Evolutionary conservation across 768 basidiomycete genomes (phyloP).

Genomic region (Hygrocybe punicea): DNA sequence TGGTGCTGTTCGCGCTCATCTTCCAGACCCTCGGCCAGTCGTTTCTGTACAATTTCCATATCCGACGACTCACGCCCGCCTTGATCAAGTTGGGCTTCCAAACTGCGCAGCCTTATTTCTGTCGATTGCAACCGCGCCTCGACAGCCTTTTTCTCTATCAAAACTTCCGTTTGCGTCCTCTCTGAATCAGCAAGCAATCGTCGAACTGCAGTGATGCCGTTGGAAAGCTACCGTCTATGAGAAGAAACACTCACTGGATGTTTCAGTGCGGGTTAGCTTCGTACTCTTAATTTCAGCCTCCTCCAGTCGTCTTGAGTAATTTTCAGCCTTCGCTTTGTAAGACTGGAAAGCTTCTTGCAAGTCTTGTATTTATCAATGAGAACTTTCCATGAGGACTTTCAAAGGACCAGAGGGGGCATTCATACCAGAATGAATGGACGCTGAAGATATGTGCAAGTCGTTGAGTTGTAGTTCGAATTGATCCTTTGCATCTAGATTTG

Average conservation of each 20-base stretch:
- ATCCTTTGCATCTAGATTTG: not conserved
- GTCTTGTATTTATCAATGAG: constrained; percentile 38
- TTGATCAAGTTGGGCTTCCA: constrained; percentile 62
- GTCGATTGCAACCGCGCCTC: constrained; percentile 49
- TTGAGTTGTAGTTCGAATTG: not conserved
- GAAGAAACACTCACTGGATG: constrained; percentile 44
- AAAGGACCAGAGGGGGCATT: not conserved
- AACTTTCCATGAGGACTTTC: too few species aligned
- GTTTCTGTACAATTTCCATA: constrained; percentile 58
- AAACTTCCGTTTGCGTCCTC: constrained; percentile 49
- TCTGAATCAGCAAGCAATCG: constrained; percentile 61
- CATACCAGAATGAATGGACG: constrained; percentile 56
- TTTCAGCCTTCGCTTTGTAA: constrained; percentile 60
- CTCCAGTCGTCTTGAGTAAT: constrained; percentile 59
- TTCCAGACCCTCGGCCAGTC: constrained; percentile 72
- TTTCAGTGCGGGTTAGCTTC: constrained; percentile 62
- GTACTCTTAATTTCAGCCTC: constrained; percentile 65
- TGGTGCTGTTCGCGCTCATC: constrained; percentile 75
- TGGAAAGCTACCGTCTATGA: not conserved
- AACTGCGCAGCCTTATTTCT: constrained; percentile 53
- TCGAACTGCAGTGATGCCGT: constrained; percentile 42
- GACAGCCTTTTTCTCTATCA: constrained; percentile 50
- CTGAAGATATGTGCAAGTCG: constrained; percentile 42
- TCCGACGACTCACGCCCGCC: constrained; percentile 67
- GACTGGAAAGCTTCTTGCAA: constrained; percentile 60